phyloP scores from a whole-genome alignment of 1,284 basidiomycete species.

The Prillingera fragicola region DNA sequence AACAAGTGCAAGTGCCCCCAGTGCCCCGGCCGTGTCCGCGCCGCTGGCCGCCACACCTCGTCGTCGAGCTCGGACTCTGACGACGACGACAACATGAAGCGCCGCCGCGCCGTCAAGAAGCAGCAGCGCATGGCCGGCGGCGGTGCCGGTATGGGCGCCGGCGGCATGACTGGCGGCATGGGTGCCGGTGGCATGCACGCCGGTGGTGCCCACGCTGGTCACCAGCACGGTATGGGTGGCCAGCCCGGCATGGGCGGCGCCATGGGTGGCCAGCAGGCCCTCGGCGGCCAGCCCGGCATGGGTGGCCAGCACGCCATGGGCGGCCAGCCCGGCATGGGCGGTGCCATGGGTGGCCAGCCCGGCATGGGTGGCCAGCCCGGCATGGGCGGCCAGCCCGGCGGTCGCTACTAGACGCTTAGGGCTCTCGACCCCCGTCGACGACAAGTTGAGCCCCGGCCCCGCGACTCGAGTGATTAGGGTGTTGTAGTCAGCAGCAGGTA shows the following conservation, averaged over 20 bases:
- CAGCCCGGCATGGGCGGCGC: slow-evolving; percentile 4
- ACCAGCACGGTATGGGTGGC: slow-evolving; percentile 3
- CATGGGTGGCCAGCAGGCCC: neutral
- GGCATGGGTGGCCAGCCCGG: slow-evolving; percentile 1
- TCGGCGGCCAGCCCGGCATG: neutral
- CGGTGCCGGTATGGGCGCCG: slow-evolving; percentile 1
- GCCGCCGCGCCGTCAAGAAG: slow-evolving; percentile 12
- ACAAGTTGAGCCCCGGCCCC: too few relatives aligned
- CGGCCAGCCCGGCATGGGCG: slow-evolving; percentile 2
- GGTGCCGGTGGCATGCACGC: slow-evolving; percentile 1
- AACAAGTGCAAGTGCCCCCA: slow-evolving; percentile 21
- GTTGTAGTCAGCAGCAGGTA: too few relatives aligned
- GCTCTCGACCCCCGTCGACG: too few relatives aligned
- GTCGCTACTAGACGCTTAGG: too few relatives aligned
- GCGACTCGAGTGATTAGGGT: too few relatives aligned
- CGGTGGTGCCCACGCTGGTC: too few relatives aligned
- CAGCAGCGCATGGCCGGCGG: neutral
- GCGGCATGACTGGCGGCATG: slow-evolving; percentile 2
- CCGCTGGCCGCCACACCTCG: slow-evolving; percentile 3
- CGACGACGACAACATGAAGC: slow-evolving; percentile 9
- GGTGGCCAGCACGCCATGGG: slow-evolving; percentile 1
- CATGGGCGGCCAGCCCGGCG: slow-evolving; percentile 7
- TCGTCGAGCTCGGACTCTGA: slow-evolving; percentile 8
- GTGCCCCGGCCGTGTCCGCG: slow-evolving; percentile 12
- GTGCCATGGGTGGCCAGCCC: neutral